Base-by-base conservation (phyloP, 2,329 filamentous ascomycete species). In the Apiospora sp. region DNA sequence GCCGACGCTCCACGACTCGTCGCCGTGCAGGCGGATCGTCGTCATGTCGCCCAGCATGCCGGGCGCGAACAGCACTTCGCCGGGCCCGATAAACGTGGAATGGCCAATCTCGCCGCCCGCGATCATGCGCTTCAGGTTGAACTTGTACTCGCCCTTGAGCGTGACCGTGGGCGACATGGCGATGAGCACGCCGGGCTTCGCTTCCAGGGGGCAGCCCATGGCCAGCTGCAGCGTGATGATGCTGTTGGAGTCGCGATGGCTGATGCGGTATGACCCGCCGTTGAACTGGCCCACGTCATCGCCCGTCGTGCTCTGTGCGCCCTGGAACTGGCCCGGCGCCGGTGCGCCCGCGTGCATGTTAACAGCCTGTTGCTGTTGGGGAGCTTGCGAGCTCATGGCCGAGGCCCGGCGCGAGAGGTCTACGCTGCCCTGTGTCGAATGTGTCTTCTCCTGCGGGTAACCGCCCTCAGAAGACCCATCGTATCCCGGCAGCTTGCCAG, bases 281-380 rank as follows among this genome's bases (percentile, higher is more conserved):
- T 98, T 98, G 86, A 98, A 99, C 0, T 93, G 96, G n/a, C 96
- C 96, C 1, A 97, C 90, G 77, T 98, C 95, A 81, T 98, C 96
- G 43, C 90, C 86, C 0, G 89, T 88, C 0, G 92, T 85, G 44
- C 83, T 83, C 48, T 73, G 68, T 0, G 89, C 90, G 43, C 93
- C 93, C 7, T 86, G 81, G 75, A 96, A 95, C 72, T 92, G 88
- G 44, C 83, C 82, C 22, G 84, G 82, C 8, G 83, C 79, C 14
- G 84, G 86, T 4, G 84, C 85, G 8, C 82, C 82, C 30, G 79
- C 75, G 27, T 82, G 78, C 41, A 80, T 75, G 22, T 81, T 76
- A 34, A 82, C 78, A 22, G 73, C 69, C 10, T 37, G 67, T 30
- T 68, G 67, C 64, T 68, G 64, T 12, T 68, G 67, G 24, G 41